Evolutionary conservation across 164 flowering plant species (phyloP), one percentile per base, ranked within the genome.

Genomic region (Kalanchoe fedtschenkoi): DNA sequence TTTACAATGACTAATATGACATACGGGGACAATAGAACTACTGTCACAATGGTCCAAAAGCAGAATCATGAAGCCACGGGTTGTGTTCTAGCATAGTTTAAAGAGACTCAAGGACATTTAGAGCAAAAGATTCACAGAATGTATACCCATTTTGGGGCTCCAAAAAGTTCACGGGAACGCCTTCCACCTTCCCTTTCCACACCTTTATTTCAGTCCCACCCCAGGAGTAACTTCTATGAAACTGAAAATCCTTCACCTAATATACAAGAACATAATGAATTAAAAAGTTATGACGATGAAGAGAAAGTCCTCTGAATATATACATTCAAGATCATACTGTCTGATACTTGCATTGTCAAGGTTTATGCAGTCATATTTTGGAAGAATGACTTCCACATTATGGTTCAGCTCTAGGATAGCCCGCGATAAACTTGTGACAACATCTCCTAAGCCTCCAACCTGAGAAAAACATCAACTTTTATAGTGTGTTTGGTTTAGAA

Each of bases 381-480:
- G 99, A 73, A 93, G 82, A 71, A 93, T 84, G 46, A 93, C 78
- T 67, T 93, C 89, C 37, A 93, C 96, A 70, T 77, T 82, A 73
- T 93, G 97, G 70, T 91, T 91, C 63, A 93, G 72, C 37, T 93
- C 99, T 75, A 88, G 91, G 62, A 93, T 86, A 66, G 97, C 99
- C 67, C 97, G 95, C 13, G 97, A 93, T 65, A 93, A 87, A 79
- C 99, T 85, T 65, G 99, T 90, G 17, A 93, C 99, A 70, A 93
- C 95, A 78, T 93, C 99, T 65, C 97, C 99, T 58, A 93, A 92
- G 66, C 99, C 99, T 66, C 99, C 99, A 65, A 93, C 97, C 99
- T 93, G 83, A 66, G 76, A 62, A 43, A 63, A 30, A 62, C 32
- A 51, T 26, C 32, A 51, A 2, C 26, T 26, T 16, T 51, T n/a